These are phyloP conservation scores for Coprinellus micaceus DNA, from an alignment of 768 basidiomycete genomes.

Conservation along the genomic window DNA sequence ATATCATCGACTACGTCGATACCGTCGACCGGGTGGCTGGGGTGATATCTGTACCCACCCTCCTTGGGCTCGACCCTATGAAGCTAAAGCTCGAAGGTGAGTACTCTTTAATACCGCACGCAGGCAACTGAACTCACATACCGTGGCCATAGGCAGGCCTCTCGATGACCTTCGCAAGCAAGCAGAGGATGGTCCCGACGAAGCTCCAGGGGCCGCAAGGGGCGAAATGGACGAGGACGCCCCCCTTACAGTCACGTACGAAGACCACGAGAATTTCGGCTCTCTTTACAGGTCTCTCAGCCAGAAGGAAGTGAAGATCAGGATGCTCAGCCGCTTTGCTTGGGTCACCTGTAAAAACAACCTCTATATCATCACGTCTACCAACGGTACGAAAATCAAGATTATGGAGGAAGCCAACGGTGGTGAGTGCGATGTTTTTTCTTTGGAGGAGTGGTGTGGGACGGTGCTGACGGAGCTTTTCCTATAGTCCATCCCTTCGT, in stretches of 20 bases:
- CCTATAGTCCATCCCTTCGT: background rate
- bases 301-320: constrained; percentile 53
- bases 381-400: constrained; percentile 67
- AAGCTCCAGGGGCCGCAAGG: too few relatives aligned
- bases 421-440: constrained; percentile 21
- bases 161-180: constrained; percentile 5
- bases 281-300: constrained; percentile 43
- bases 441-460: background rate
- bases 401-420: constrained; percentile 44
- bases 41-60: constrained; percentile 71
- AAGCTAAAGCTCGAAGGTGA: constrained; percentile 61
- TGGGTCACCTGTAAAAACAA: constrained; percentile 81
- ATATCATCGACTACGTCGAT: constrained; percentile 90
- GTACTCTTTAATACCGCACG: constrained; percentile 10
- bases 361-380: constrained; percentile 69
- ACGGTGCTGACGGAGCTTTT: background rate
- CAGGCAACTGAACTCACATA: background rate
- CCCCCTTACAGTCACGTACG: constrained; percentile 66
- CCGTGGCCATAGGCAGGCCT: background rate
- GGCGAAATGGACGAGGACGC: too few relatives aligned
- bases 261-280: constrained; percentile 76
- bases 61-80: constrained; percentile 81
- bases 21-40: constrained; percentile 63
- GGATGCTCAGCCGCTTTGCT: constrained; percentile 51
- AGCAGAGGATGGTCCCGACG: background rate